Conservation (phyloP, 805 yeast genomes). For the Starmerella scarabaei region DNA sequence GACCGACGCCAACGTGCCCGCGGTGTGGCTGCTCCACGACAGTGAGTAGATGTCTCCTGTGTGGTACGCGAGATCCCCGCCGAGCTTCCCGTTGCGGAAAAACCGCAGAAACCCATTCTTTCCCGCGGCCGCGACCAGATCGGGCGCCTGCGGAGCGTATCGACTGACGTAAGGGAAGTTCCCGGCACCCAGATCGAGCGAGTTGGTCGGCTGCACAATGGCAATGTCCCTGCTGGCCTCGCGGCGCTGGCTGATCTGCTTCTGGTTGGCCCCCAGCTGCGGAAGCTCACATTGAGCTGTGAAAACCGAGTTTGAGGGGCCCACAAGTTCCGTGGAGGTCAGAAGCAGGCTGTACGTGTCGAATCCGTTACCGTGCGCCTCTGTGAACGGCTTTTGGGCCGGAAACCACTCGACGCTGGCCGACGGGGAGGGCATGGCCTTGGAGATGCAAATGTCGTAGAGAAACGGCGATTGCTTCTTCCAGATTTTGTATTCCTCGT, state of each 20-base stretch:
- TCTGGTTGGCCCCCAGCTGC: conserved; percentile 8
- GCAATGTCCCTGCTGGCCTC: conserved; percentile 41
- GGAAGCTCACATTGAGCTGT: conserved; percentile 31
- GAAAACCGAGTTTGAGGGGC: conserved; percentile 35
- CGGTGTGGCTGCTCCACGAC: conserved; percentile 43
- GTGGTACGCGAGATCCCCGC: conserved; percentile 39
- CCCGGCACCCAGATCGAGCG: conserved; percentile 7
- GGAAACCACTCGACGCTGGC: conserved; percentile 52
- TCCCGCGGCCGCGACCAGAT: conserved; percentile 43
- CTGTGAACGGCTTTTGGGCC: conserved; percentile 24
- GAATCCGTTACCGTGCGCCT: conserved; percentile 16
- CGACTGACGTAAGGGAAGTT: conserved; percentile 28
- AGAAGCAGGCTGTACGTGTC: conserved; percentile 39
- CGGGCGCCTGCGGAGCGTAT: conserved; percentile 37
- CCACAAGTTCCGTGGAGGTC: conserved; percentile 34
- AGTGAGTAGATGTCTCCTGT: conserved; percentile 55
- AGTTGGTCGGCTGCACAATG: conserved; percentile 2
- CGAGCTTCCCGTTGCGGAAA: conserved; percentile 10
- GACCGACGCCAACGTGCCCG: conserved; percentile 43
- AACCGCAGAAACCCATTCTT: conserved; percentile 28
- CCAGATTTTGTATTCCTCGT: conserved; percentile 43
- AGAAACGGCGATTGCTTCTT: conserved; percentile 49
- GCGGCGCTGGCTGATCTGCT: conserved; percentile 49
- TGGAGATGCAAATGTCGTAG: conserved; percentile 43
- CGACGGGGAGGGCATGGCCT: conserved; percentile 49